These are phyloP conservation scores for Sporobolomyces phaffii DNA, from an alignment of 768 basidiomycete genomes.

Conservation along the genomic window DNA sequence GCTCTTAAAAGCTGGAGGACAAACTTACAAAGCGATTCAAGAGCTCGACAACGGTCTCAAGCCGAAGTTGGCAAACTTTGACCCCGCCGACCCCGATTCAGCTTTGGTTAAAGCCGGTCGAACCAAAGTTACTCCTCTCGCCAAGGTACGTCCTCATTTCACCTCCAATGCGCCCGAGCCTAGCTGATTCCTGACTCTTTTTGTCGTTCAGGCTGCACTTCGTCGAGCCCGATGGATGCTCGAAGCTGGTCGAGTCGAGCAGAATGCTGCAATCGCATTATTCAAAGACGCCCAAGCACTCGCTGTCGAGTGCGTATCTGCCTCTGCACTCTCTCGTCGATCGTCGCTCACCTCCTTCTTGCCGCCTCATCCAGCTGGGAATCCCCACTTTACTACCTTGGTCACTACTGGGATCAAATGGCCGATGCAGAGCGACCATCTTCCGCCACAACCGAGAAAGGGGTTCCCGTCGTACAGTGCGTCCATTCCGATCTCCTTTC, in stretches of 20 bases:
- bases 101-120: conserved; percentile 16
- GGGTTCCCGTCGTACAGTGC: background rate
- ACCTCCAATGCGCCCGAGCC: too few species aligned
- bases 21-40: conserved; percentile 75
- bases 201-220: conserved; percentile 49
- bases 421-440: conserved; percentile 24
- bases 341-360: background rate
- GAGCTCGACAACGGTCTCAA: conserved; percentile 67
- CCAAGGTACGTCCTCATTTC: conserved; percentile 65
- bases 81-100: background rate
- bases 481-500: too few species aligned
- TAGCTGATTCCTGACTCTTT: too few species aligned
- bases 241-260: conserved; percentile 75
- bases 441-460: background rate
- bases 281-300: conserved; percentile 47
- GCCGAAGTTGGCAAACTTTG: conserved; percentile 10
- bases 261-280: conserved; percentile 57
- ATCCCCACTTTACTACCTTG: conserved; percentile 75
- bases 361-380: conserved; percentile 58
- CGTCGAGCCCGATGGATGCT: conserved; percentile 87
- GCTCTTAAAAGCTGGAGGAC: conserved; percentile 68
- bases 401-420: conserved; percentile 69
- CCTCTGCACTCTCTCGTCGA: too few species aligned
- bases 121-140: conserved; percentile 50
- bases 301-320: conserved; percentile 47